Evolutionary conservation across 2,329 filamentous ascomycete species (phyloP).

Genomic region (Aspergillus sp.): DNA sequence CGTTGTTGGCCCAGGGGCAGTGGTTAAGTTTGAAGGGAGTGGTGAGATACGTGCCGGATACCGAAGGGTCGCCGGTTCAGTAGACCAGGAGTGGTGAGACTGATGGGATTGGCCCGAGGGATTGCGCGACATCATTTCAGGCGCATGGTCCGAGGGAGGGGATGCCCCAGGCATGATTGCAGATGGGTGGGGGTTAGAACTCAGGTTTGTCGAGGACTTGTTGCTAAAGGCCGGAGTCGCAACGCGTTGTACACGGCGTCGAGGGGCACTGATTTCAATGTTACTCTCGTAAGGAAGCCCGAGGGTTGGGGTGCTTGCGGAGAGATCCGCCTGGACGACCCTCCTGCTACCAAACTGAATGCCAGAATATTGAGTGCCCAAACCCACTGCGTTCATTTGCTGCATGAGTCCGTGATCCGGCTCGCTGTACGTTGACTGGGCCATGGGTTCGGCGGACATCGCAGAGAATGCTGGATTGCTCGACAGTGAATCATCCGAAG

Average conservation of each 20-base stretch:
- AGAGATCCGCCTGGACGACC: slow-evolving; percentile 22
- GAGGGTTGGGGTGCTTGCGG: slow-evolving; percentile 28
- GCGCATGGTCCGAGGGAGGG: slow-evolving; percentile 29
- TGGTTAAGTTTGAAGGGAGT: slow-evolving; percentile 11
- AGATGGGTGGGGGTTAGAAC: slow-evolving; percentile 30
- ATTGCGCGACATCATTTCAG: slow-evolving; percentile 35
- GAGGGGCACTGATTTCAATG: slow-evolving; percentile 31
- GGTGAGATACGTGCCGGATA: slow-evolving; percentile 28
- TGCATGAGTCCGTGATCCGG: slow-evolving; percentile 25
- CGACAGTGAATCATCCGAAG: slow-evolving; percentile 33
- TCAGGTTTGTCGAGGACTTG: slow-evolving; percentile 11
- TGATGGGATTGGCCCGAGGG: slow-evolving; percentile 35
- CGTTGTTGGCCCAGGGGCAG: background rate
- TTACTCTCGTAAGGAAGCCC: slow-evolving; percentile 36
- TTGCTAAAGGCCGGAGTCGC: slow-evolving; percentile 16
- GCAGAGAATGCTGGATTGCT: slow-evolving; percentile 30
- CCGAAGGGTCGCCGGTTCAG: slow-evolving; percentile 31
- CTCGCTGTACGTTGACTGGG: slow-evolving; percentile 34
- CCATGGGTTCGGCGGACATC: slow-evolving; percentile 29
- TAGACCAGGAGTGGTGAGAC: slow-evolving; percentile 38
- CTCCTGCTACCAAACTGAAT: slow-evolving; percentile 18
- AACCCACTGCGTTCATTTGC: slow-evolving; percentile 19
- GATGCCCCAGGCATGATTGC: slow-evolving; percentile 36
- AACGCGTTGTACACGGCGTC: slow-evolving; percentile 14
- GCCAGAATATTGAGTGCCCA: slow-evolving; percentile 22